phyloP scores from a whole-genome alignment of 805 yeast genomes.

The Hanseniaspora pseudoguilliermondii region DNA sequence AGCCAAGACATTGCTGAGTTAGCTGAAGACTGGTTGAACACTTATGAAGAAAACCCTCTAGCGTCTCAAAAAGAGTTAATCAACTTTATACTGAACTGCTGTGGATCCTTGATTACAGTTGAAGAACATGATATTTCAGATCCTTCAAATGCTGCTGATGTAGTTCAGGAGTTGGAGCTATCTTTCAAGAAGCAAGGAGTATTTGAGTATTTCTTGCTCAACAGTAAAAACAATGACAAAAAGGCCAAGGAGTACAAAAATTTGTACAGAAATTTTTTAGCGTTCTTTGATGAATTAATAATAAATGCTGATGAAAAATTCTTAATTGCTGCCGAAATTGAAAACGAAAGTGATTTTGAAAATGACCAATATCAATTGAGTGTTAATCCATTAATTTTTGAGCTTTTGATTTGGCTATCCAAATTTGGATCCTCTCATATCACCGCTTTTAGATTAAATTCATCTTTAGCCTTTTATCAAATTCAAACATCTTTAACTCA shows the following conservation, averaged over 20 bases:
- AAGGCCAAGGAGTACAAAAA: constrained; percentile 28
- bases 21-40: constrained; percentile 47
- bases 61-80: constrained; percentile 48
- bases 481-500: constrained; percentile 52
- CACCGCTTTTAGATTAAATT: constrained; percentile 56
- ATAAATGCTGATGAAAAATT: constrained; percentile 50
- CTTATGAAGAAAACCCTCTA: constrained; percentile 33
- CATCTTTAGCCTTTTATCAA: constrained; percentile 47
- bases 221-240: constrained; percentile 38
- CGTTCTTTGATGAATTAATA: constrained; percentile 44
- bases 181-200: constrained; percentile 45
- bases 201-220: constrained; percentile 58
- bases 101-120: constrained; percentile 58
- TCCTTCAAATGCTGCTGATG: constrained; percentile 56
- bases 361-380: constrained; percentile 25
- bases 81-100: constrained; percentile 54
- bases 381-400: constrained; percentile 25
- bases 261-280: constrained; percentile 42
- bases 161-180: constrained; percentile 59
- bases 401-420: constrained; percentile 61
- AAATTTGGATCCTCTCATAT: constrained; percentile 56
- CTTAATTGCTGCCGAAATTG: constrained; percentile 33
- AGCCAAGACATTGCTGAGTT: constrained; percentile 39
- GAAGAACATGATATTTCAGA: constrained; percentile 65
- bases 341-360: constrained; percentile 23